Conservation (phyloP, 2,329 filamentous ascomycete species). For the Metarhizium anisopliae region DNA sequence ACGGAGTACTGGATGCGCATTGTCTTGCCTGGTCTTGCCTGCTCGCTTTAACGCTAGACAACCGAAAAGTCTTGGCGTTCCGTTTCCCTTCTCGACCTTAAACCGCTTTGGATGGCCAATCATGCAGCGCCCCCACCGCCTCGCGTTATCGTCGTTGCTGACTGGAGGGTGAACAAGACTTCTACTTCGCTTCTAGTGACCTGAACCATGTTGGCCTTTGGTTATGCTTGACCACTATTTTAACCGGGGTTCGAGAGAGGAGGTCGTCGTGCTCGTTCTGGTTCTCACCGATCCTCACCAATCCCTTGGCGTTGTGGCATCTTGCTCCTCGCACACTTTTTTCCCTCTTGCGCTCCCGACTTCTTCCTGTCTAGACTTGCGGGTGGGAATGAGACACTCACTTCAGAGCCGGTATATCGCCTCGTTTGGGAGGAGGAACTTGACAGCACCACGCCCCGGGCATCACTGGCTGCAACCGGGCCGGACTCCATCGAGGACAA, state of each 20-base stretch:
- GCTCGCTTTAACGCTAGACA: no score
- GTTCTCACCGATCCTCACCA: not conserved
- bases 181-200: not conserved
- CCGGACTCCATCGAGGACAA: not conserved
- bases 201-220: not conserved
- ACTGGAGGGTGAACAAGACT: not conserved
- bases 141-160: not conserved
- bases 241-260: not conserved
- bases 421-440: not conserved
- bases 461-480: not conserved
- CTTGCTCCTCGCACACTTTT: not conserved
- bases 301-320: not conserved
- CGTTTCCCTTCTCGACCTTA: not conserved
- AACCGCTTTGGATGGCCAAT: not conserved
- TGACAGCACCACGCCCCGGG: not conserved
- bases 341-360: not conserved
- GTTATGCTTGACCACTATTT: not conserved
- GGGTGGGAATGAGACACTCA: not conserved
- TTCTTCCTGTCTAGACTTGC: not conserved
- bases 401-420: not conserved
- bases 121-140: not conserved
- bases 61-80: no score
- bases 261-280: not conserved
- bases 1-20: no score
- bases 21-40: no score